phyloP scores from a whole-genome alignment of 768 basidiomycete genomes.

The Podaxis sp. region DNA sequence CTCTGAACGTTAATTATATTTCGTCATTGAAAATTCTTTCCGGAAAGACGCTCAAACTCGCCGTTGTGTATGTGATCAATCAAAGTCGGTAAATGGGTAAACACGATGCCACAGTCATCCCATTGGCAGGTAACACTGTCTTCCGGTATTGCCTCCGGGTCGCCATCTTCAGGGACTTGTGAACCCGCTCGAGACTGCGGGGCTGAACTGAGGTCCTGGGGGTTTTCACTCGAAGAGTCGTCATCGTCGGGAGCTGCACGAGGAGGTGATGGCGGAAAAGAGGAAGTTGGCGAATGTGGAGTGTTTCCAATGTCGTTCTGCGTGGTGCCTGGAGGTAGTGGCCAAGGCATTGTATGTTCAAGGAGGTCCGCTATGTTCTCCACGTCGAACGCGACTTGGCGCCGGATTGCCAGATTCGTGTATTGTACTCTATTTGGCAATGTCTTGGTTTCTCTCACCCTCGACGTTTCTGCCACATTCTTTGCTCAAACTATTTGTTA shows the following conservation, averaged over 20 bases:
- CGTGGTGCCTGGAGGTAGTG: background rate
- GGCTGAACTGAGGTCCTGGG: slow-evolving; percentile 1
- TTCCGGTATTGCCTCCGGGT: slow-evolving; percentile 22
- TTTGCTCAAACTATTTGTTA: background rate
- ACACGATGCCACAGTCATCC: slow-evolving; percentile 79
- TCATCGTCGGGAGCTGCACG: background rate
- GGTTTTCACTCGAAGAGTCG: slow-evolving; percentile 13
- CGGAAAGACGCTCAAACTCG: slow-evolving; percentile 34
- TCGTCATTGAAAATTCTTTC: slow-evolving; percentile 2
- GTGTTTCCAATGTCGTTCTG: background rate
- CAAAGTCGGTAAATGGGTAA: slow-evolving; percentile 68
- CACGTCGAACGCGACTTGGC: background rate
- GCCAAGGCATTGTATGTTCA: slow-evolving; percentile 9
- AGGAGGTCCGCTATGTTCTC: slow-evolving; percentile 4
- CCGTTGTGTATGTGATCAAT: slow-evolving; percentile 84
- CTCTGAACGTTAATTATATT: slow-evolving; percentile 38
- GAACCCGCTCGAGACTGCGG: slow-evolving; percentile 9
- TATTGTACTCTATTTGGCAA: slow-evolving; percentile 14
- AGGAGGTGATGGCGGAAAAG: background rate
- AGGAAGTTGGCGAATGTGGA: slow-evolving; percentile 4
- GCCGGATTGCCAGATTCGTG: background rate
- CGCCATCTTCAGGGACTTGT: slow-evolving; percentile 2
- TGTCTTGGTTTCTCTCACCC: background rate
- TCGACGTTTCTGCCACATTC: background rate
- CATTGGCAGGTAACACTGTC: slow-evolving; percentile 80